Conservation (phyloP, 2,329 filamentous ascomycete genomes). For the Escovopsis sp. region DNA sequence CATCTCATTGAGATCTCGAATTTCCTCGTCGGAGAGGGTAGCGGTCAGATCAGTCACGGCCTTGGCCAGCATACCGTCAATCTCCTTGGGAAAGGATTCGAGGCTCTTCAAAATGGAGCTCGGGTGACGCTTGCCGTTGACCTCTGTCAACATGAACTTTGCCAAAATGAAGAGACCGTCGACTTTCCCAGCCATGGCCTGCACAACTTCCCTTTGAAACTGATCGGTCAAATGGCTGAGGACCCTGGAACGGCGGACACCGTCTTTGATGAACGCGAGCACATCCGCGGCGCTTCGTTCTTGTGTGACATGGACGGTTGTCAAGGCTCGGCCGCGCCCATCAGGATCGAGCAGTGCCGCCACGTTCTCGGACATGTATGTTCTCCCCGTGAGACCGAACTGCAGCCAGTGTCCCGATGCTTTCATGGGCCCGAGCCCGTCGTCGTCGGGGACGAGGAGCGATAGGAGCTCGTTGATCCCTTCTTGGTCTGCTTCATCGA, state of each 20-base stretch:
- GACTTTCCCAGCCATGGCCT: constrained; percentile 25
- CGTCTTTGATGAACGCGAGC: constrained; percentile 25
- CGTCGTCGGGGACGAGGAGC: constrained; percentile 16
- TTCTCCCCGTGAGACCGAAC: constrained; percentile 27
- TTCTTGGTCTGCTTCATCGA: constrained; percentile 28
- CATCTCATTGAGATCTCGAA: constrained; percentile 30
- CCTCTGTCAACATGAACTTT: constrained; percentile 35
- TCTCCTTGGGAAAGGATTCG: constrained; percentile 28
- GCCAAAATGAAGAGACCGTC: constrained; percentile 35
- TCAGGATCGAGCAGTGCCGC: constrained; percentile 19
- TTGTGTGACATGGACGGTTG: constrained; percentile 26
- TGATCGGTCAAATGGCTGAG: constrained; percentile 18
- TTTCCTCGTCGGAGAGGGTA: constrained; percentile 24
- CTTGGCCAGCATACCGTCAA: constrained; percentile 26
- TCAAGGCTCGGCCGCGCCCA: constrained; percentile 17
- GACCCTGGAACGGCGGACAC: constrained; percentile 24
- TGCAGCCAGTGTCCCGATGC: constrained; percentile 15
- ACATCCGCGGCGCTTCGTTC: constrained; percentile 30
- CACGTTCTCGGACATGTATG: constrained; percentile 26
- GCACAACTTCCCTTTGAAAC: constrained; percentile 24
- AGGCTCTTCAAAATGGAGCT: constrained; percentile 30
- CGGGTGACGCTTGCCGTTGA: constrained; percentile 29
- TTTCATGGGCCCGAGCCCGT: constrained; percentile 8
- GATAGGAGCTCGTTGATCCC: constrained; percentile 24
- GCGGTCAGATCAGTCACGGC: constrained; percentile 27